Evolutionary conservation across 1,284 basidiomycete species (phyloP), one percentile per base, ranked within the genome.

Genomic region (Moniliophthora roreri): DNA sequence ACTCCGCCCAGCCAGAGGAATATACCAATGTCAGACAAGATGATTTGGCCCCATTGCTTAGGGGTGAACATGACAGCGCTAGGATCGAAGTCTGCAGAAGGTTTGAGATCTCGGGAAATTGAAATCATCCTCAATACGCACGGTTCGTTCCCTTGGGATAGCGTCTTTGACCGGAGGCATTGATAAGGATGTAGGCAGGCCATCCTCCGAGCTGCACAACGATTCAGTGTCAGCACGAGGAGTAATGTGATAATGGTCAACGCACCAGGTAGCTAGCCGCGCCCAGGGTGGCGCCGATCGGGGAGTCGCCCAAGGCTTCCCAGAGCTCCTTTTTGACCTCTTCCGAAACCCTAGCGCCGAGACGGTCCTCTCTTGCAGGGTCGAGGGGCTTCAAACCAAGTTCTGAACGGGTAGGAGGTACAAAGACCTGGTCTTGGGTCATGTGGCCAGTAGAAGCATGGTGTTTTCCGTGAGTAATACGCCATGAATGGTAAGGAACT

Each of bases 401-500:
- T 56, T 94, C 78, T 11, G 86, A 85, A 38, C 95, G 89, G 26
- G 96, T 97, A 59, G 84, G 78, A 52, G 97, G 97, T 4, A 99
- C 94, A 64, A 93, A 98, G 58, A 98, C 97, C 70, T 99, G 95
- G 66, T 99, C 96, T 61, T 96, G 88, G 48, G 91, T 94, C 80
- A 98, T 83, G 74, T 98, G 95, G 35, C 84, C 92, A 13, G 95
- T 98, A 7, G 91, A 89, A 34, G 97, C 97, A 73, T 99, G 96
- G 73, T 99, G 96, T 70, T 95, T 95, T 35, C 85, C 94, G 71
- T 99, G 96, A 3, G 90, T 92, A 69, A 99, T 95, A 59, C 95
- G 84, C 97, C 97, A 99, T 20, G 94, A 93, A 70, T 99, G 95
- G 76, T 95, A 99, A 9, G 97, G 96, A 13, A 99, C 96, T 51